Base-by-base conservation (phyloP, 176 grass and related monocot genomes). In the Triticum monococcum region DNA sequence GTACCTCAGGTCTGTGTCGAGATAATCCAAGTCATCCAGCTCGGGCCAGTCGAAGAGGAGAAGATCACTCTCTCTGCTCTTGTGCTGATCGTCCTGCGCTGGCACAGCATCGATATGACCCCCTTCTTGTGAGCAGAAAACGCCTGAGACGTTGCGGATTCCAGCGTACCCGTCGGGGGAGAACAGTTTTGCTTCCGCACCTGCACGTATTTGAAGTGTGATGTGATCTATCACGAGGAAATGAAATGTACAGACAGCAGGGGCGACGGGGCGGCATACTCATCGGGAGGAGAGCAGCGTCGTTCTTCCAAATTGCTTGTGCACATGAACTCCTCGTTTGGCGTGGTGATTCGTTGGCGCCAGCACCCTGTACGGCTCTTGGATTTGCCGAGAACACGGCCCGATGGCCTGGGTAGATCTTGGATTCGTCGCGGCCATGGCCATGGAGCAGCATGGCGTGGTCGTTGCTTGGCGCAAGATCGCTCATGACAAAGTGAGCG, bases 21-120 rank as follows among this genome's bases (percentile, higher is more conserved):
- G 32, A 66, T 92, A 88, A n/a, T 89, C 71, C 12, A 95, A 85
- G 81, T 26, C 35, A 4, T 1, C 80, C 5, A 91, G 87, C 20
- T 91, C 88, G 65, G 86, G 78, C 86, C 80, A 92, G 41, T 91
- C 86, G 31, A 46, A 65, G 80, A 64, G 72, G 28, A 92, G 59
- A 48, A 60, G 3, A 46, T 87, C 77, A 48, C 75, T 60, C 26
- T 70, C 86, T 62, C 23, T 84, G 69, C 74, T 79, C 82, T 18
- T 88, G 14, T 72, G 63, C 18, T 72, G 63, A 18, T 80, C 78
- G 12, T 80, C 79, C 17, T 77, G 54, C 20, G 52, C 1, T 56
- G 18, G 73, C 67, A 14, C n/a, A n/a, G 72, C 28, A 28, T 28
- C 28, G 28, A 28, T 17, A 8, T 52, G 17, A 2, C 54, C 18